A percentile compares a stretch with the other conserved stretches of the same genome.
Evolutionary conservation across 768 basidiomycete species (phyloP).

Genomic region (Cyathus striatus): DNA sequence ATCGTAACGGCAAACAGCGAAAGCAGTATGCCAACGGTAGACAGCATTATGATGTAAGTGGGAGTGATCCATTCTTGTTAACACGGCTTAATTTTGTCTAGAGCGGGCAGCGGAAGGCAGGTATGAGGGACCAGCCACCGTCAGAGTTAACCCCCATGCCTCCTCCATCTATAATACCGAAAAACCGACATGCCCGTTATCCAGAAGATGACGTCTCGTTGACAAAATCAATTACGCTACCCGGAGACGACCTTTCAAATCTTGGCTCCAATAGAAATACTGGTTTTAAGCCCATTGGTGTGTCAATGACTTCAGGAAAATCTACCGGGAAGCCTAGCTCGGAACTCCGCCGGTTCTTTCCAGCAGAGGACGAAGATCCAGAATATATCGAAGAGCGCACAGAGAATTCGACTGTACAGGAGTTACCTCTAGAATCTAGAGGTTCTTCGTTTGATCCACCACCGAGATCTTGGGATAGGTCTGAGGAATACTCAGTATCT

Average conservation of each 20-base stretch:
- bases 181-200: background rate
- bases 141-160: conserved; percentile 29
- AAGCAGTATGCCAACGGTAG: conserved; percentile 30
- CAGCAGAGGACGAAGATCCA: conserved; percentile 74
- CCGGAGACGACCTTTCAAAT: conserved; percentile 1
- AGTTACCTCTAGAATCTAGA: too few species aligned
- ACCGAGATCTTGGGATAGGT: too few species aligned
- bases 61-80: background rate
- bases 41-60: conserved; percentile 20
- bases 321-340: conserved; percentile 35
- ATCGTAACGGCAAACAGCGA: conserved; percentile 23
- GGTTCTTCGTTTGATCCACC: too few species aligned
- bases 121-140: too few species aligned
- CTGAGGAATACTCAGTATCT: too few species aligned
- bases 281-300: conserved; percentile 61
- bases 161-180: conserved; percentile 10
- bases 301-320: background rate
- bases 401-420: too few species aligned
- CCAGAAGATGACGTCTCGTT: background rate
- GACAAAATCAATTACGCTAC: background rate
- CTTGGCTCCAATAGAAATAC: conserved; percentile 26
- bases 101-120: too few species aligned
- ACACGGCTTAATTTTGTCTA: too few species aligned
- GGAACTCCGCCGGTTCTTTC: conserved; percentile 77
- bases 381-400: conserved; percentile 16